Conservation (phyloP, 2,329 filamentous ascomycete genomes). For the Geosmithia putterillii region DNA sequence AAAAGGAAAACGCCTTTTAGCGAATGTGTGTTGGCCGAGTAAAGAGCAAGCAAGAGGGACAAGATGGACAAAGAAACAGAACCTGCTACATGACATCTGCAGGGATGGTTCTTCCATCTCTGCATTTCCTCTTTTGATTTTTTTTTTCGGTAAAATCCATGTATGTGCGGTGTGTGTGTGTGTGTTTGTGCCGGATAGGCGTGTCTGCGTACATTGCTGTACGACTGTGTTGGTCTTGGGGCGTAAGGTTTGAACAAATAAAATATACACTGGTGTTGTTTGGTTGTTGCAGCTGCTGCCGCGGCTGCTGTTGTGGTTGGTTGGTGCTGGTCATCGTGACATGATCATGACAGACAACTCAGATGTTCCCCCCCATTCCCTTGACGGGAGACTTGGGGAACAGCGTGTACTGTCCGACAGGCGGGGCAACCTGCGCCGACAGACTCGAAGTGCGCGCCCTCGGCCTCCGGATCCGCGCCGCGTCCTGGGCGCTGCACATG, state of each 20-base stretch:
- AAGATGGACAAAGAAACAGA: neutral
- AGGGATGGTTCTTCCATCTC: no score
- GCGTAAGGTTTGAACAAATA: neutral
- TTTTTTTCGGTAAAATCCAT: neutral
- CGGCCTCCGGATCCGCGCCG: slow-evolving; percentile 17
- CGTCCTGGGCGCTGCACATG: slow-evolving; percentile 16
- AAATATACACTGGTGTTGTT: neutral
- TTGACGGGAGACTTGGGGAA: slow-evolving; percentile 26
- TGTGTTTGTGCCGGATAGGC: neutral
- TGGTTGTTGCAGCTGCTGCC: neutral
- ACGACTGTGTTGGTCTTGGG: neutral
- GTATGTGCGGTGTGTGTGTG: neutral
- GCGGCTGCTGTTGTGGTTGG: neutral
- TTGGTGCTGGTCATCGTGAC: no score
- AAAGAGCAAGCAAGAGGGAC: neutral
- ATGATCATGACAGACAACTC: neutral
- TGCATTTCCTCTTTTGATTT: neutral
- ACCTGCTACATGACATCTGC: neutral
- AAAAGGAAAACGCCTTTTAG: neutral
- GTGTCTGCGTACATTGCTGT: slow-evolving; percentile 1
- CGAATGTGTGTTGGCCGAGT: neutral
- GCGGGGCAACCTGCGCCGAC: slow-evolving; percentile 25
- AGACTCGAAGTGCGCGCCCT: slow-evolving; percentile 34
- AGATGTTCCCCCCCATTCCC: slow-evolving; percentile 18
- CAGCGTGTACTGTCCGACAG: slow-evolving; percentile 32